Conservation (phyloP, 2,329 filamentous ascomycete genomes). For the Clarireedia paspali region DNA sequence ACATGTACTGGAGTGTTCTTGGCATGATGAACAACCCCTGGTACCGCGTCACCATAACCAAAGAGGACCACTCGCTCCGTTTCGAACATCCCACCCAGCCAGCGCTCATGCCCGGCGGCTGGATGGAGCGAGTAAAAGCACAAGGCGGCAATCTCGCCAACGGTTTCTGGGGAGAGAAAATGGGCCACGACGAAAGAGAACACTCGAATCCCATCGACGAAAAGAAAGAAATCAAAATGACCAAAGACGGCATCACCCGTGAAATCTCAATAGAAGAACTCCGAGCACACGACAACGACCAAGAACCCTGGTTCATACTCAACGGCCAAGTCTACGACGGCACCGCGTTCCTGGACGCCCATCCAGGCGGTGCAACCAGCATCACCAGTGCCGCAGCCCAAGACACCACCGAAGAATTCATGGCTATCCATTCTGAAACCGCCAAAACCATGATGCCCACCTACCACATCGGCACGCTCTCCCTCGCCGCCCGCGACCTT, state of each 20-base stretch:
- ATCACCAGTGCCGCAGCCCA: constrained; percentile 76
- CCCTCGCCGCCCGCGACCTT: constrained; percentile 43
- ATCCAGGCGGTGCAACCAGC: constrained; percentile 80
- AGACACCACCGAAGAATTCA: constrained; percentile 81
- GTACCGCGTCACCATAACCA: constrained; percentile 74
- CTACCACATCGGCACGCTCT: constrained; percentile 77
- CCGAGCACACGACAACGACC: constrained; percentile 54
- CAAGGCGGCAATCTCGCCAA: constrained; percentile 72
- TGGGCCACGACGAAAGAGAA: constrained; percentile 41
- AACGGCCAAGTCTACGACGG: constrained; percentile 87
- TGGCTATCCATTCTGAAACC: constrained; percentile 90
- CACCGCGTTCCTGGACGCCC: constrained; percentile 68
- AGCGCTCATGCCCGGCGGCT: constrained; percentile 68
- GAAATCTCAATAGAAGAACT: constrained; percentile 66
- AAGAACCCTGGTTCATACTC: constrained; percentile 78
- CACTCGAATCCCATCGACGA: constrained; percentile 40
- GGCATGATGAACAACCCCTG: constrained; percentile 99
- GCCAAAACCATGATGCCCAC: constrained; percentile 82
- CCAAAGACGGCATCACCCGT: constrained; percentile 55
- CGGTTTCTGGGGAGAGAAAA: constrained; percentile 74
- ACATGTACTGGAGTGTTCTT: constrained; percentile 94
- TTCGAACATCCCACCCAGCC: constrained; percentile 91
- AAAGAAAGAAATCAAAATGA: constrained; percentile 68
- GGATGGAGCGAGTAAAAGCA: constrained; percentile 91
- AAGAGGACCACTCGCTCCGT: constrained; percentile 53